Base-by-base conservation (phyloP, 1,284 basidiomycete species). In the Ceratobasidium papillatum region DNA sequence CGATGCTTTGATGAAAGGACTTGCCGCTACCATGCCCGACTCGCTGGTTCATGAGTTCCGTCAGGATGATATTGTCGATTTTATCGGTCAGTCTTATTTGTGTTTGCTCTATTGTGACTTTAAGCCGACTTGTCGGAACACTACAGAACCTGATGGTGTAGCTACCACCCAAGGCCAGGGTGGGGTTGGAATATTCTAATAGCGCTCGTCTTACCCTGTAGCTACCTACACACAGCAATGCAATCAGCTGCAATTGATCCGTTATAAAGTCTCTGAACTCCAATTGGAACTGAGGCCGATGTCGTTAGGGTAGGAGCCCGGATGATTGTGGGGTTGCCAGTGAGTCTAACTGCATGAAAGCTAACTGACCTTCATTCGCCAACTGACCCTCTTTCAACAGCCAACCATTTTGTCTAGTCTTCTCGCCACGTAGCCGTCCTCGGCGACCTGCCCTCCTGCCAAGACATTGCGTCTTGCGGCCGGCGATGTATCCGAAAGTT, bases 91-190 rank as follows among this genome's bases (percentile, higher is more conserved):
- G 68, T 49, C 11, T 38, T 4, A 5, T 58, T 27, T 30, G 9
- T n/a, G 19, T 34, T 25, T 34, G n/a, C 8, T 3, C 32, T n/a
- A 12, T 3, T 4, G 22, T 14, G 45, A 27, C 2, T 36, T 54
- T 56, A 9, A 14, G 4, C 11, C 45, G 19, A 47, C 45, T 45
- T 27, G 22, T 12, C 38, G 38, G 38, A 41, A 9, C n/a, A n/a
- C 17, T 32, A 4, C 38, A 71, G 68, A 71, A 36, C 56, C 54
- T 22, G 68, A 71, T 47, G 68, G 68, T 11, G 34, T 71, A 1
- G 68, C 68, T 27, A 71, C 68, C 8, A 58, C 43, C 38, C 68
- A 71, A 25, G 45, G 27, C 30, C 8, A 41, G 9, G 45, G 34
- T 14, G 54, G 54, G 12, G 34, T n/a, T 22, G 65, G 51, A 41